Base-by-base conservation (phyloP, 2,329 filamentous ascomycete genomes). In the Cladosporium sp. region DNA sequence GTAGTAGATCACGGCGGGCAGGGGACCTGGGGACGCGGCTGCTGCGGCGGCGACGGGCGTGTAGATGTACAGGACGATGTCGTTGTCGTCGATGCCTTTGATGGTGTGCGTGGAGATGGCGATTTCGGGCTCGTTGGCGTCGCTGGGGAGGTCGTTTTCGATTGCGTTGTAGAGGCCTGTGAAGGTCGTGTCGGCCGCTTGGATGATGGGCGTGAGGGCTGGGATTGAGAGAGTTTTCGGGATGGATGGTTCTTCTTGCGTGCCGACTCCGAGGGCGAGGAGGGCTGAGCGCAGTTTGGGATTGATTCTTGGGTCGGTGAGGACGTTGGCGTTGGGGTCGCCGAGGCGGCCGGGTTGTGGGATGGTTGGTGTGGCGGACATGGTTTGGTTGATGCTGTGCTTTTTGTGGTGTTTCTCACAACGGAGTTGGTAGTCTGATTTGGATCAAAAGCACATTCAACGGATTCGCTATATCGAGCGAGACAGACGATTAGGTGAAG, bases 101-200 rank as follows among this genome's bases (percentile, higher is more conserved):
- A 61, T 56, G 2, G 52, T 58, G 30, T 51, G 43, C 19, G 55
- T 54, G 7, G 9, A 44, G 20, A 50, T 43, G 13, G 45, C 38
- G 19, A 61, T 45, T 2, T 54, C 53, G 5, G 55, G 45, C 27
- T 62, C 59, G 15, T 52, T 22, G 2, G 47, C 49, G 29, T 61
- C 54, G 17, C 42, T 40, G 4, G 57, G 54, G n/a, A 61, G 24
- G 15, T 60, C 54, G 24, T 91, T 93, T 72, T 89, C 93, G 60
- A 87, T 81, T 58, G 75, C 71, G 62, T 96, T 87, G 89, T 91
- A 96, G 64, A 95, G 87, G 65, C 79, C 76, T 79, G 56, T 61
- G 47, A 56, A 55, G 57, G 36, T 39, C n/a, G 18, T 29, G 32
- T 54, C 32, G 12, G 17, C 15, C 12, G 50, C 51, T 9, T 11